Evolutionary conservation across 257 asterid genomes (phyloP), one percentile per base, ranked within the genome.

Genomic region (Primulina eburnea): DNA sequence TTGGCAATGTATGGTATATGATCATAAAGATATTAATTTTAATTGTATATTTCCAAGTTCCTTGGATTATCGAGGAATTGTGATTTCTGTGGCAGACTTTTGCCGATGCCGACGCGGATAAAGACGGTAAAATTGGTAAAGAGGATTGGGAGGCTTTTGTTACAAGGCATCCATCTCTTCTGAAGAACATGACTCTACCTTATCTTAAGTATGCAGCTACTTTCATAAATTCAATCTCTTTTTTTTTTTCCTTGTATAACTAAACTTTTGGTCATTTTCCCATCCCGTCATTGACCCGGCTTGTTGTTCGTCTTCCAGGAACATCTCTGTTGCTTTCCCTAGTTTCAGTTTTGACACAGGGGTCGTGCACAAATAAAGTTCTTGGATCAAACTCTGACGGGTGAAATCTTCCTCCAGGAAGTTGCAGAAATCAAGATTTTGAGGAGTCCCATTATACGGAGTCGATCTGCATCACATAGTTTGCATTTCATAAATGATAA

Each of bases 111-210:
- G 97, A 92, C 80, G 81, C 87, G 37, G 92, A 90, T 59, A 62
- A 67, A 62, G 96, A 92, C 75, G 98, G 95, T 24, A 90, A 69
- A 80, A 90, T 93, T 53, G 77, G 77, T 67, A 86, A 79, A 75
- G 88, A 83, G 55, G 98, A 92, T 40, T 93, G 98, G 98, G 83
- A 83, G 75, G 85, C 78, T 20, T 89, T 90, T 26, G 92, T 77
- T 61, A 17, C 77, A 50, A 79, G 85, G 24, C 77, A 77, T 65
- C 99, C 97, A 0, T 81, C 96, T 12, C 91, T 93, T 64, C 70
- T 93, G 89, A 88, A 82, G 87, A 82, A 90, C 85, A 93, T 90
- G 99, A 93, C 99, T 56, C 75, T 90, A 69, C 99, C 90, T 40
- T 86, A 89, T 82, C 81, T 93, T 84, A 84, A 71, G 98, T 93